These are phyloP conservation scores for Phytophthora ramorum DNA, from an alignment of 352 stramenopile genomes.

Conservation along the genomic window DNA sequence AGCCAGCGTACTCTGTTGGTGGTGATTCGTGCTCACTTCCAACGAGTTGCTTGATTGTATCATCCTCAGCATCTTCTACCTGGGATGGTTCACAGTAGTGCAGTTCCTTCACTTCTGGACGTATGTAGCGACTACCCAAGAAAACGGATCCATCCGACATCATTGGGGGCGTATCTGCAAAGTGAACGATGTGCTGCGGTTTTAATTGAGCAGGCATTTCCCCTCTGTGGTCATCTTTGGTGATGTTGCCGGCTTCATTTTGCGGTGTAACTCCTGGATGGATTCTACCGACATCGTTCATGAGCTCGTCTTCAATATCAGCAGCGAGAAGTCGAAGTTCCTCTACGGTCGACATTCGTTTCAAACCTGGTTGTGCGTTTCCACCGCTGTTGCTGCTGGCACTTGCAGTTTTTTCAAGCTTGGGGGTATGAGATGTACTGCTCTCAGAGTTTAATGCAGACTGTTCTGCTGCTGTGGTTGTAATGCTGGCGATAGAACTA, in stretches of 20 bases:
- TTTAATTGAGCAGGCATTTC: neutral
- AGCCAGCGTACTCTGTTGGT: neutral
- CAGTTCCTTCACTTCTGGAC: conserved; percentile 36
- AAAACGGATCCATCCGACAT: conserved; percentile 44
- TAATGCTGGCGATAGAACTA: conserved; percentile 13
- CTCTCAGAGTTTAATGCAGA: neutral
- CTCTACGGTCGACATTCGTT: conserved; percentile 30
- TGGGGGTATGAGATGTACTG: neutral
- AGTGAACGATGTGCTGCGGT: conserved; percentile 31
- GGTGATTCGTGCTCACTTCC: conserved; percentile 14
- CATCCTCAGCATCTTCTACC: conserved; percentile 35
- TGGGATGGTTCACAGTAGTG: conserved; percentile 27
- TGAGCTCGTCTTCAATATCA: conserved; percentile 34
- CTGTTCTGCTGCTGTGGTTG: conserved; percentile 6
- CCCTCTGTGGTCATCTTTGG: neutral
- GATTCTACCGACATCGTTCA: conserved; percentile 14
- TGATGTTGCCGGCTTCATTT: neutral
- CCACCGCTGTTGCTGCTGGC: conserved; percentile 1
- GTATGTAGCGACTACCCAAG: conserved; percentile 61
- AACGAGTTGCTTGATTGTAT: conserved; percentile 24
- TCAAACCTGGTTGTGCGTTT: neutral
- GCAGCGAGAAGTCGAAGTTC: conserved; percentile 28
- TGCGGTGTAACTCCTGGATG: neutral
- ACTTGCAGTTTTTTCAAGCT: conserved; percentile 15
- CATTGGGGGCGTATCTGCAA: conserved; percentile 29